phyloP scores from a whole-genome alignment of 73 alveolate species.

The Urostyla sp. region DNA sequence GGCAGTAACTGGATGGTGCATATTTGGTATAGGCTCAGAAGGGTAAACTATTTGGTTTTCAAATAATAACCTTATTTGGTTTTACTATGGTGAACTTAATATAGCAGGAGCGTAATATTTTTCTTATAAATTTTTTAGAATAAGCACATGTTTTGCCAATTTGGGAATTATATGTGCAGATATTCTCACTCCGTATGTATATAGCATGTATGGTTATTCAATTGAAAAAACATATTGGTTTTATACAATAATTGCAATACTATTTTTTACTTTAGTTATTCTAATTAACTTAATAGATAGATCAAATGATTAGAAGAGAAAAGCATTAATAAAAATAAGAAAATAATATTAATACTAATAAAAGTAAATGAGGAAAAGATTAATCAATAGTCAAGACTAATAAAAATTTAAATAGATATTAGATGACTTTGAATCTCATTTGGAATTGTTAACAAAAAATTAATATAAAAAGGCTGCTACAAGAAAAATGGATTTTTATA shows the following conservation, averaged over 20 bases:
- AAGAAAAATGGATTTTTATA: too few species aligned
- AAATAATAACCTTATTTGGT: slow-evolving; percentile 19
- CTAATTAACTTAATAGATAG: too few species aligned
- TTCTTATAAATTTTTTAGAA: not conserved
- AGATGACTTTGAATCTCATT: too few species aligned
- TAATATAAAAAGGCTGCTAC: too few species aligned
- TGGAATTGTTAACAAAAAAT: too few species aligned
- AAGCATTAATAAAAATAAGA: too few species aligned
- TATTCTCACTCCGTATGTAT: slow-evolving; percentile 13
- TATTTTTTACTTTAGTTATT: not conserved
- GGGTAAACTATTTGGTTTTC: slow-evolving; percentile 38
- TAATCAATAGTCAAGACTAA: too few species aligned
- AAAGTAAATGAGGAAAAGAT: too few species aligned
- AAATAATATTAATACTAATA: too few species aligned
- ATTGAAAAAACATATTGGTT: not conserved
- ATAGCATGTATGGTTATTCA: not conserved
- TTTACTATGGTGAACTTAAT: slow-evolving; percentile 21
- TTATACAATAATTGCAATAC: not conserved
- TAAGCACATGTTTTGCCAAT: slow-evolving; percentile 8
- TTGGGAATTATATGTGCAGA: slow-evolving; percentile 35
- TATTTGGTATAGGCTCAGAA: slow-evolving; percentile 47
- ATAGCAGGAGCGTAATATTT: slow-evolving; percentile 22
- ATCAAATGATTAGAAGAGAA: too few species aligned
- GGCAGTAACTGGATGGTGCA: not conserved
- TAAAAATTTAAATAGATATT: too few species aligned